Evolutionary conservation across 805 yeast species (phyloP), one percentile per base, ranked within the genome.

Genomic region (Ogataea wickerhamii): DNA sequence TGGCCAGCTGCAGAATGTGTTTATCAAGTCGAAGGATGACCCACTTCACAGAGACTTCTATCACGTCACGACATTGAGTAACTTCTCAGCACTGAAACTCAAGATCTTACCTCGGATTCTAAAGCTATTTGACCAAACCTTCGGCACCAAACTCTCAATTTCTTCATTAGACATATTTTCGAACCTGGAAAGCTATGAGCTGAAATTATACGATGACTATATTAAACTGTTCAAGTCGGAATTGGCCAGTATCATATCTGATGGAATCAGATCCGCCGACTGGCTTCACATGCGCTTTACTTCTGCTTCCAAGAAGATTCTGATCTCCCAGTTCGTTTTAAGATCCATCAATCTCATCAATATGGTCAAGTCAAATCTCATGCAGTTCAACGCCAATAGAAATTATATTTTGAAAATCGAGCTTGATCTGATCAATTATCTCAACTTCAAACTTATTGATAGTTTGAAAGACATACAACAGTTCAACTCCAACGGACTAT

Each of bases 201-300:
- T 64, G 10, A 71, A 73, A 1, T 63, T 82, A 4, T 78, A 80
- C 47, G 73, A 71, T 11, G 70, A 71, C 16, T 81, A 71, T 47
- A 60, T 77, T 34, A 66, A 70, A 5, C 71, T 70, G 34, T 71
- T 77, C 55, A 68, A 76, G 46, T 48, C 64, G 11, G 47, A 60
- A 37, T 40, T 74, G 28, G 61, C 64, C 3, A 66, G 56, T 32
- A 69, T 68, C 21, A 56, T 67, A n/a, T 56, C 60, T 38, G 55
- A 51, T 21, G 78, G 74, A 21, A 61, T 70, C 28, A 56, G 59
- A 30, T 59, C 51, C 36, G 54, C 60, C 6, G 70, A 70, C 41
- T 75, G 79, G 82, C 56, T 48, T 17, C 43, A 48, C 5, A 44
- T 40, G 20, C 40, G 32, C 6, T 20, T 33, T n/a, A 14, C 36